A percentile compares a stretch with the other conserved stretches of the same genome.
Conservation (phyloP, 805 yeast species). For the Hanseniaspora occidentalis region DNA sequence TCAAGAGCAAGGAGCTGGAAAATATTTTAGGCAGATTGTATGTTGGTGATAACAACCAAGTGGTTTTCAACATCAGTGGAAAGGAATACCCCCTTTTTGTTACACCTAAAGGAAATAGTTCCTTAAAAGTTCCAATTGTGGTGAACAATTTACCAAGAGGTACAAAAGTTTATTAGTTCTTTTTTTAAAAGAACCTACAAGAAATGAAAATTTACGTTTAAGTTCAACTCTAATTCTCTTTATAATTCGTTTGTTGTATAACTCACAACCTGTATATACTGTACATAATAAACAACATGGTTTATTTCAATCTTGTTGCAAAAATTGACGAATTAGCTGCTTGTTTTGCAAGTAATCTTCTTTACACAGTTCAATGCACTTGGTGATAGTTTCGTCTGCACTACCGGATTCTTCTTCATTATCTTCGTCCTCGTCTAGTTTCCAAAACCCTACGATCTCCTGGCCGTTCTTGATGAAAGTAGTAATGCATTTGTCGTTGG, state of each 20-base stretch:
- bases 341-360: constrained; percentile 15
- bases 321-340: constrained; percentile 11
- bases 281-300: background rate
- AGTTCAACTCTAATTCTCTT: too few relatives aligned
- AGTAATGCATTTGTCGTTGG: constrained; percentile 31
- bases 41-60: constrained; percentile 8
- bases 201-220: background rate
- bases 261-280: too few relatives aligned
- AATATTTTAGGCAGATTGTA: constrained; percentile 12
- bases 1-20: constrained; percentile 14
- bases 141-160: constrained; percentile 12
- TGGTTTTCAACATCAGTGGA: constrained; percentile 9
- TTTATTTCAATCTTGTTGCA: constrained; percentile 2
- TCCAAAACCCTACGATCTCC: constrained; percentile 51
- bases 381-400: too few relatives aligned
- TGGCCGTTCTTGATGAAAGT: constrained; percentile 43
- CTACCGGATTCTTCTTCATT: constrained; percentile 16
- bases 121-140: constrained; percentile 7
- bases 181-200: background rate
- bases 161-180: background rate
- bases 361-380: constrained; percentile 35
- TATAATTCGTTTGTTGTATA: too few relatives aligned
- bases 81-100: constrained; percentile 8
- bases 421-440: constrained; percentile 24
- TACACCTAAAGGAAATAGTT: background rate